Percentiles rank a stretch among this genome's conserved stretches.
Evolutionary conservation across 345 rosid species (phyloP).

Genomic region (Linum lewisii): DNA sequence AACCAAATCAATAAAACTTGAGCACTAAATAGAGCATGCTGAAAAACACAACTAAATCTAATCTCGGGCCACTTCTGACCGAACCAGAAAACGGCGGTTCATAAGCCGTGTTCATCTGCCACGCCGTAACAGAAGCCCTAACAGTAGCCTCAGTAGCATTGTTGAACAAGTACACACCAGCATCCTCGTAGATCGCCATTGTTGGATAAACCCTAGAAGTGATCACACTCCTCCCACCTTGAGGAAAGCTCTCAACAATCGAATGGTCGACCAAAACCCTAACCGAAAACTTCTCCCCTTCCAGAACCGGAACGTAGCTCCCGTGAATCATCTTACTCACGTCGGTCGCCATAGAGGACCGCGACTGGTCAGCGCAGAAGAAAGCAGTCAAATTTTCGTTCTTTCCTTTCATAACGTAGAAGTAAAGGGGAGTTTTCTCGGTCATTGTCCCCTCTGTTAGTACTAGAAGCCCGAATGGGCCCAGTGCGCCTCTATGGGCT

Average conservation of each 20-base stretch:
- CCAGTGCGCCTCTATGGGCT: slow-evolving; percentile 54
- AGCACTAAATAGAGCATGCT: too few species aligned
- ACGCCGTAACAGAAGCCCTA: slow-evolving; percentile 43
- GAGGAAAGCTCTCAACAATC: slow-evolving; percentile 66
- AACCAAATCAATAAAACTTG: not conserved
- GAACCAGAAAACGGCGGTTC: slow-evolving; percentile 31
- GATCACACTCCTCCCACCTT: slow-evolving; percentile 63
- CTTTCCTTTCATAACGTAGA: slow-evolving; percentile 50
- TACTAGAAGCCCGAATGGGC: slow-evolving; percentile 83
- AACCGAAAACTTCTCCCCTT: slow-evolving; percentile 59
- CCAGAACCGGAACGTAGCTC: slow-evolving; percentile 49
- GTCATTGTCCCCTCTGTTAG: slow-evolving; percentile 48
- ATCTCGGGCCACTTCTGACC: too few species aligned
- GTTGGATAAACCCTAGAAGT: slow-evolving; percentile 72
- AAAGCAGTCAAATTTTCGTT: slow-evolving; percentile 49
- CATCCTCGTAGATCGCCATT: slow-evolving; percentile 58
- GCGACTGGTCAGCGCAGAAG: slow-evolving; percentile 67
- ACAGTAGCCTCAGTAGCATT: slow-evolving; percentile 46
- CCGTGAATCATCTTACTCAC: slow-evolving; percentile 49
- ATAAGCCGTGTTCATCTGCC: slow-evolving; percentile 67
- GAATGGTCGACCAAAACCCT: slow-evolving; percentile 85
- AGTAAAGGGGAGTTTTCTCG: slow-evolving; percentile 84
- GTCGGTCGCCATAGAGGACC: slow-evolving; percentile 65
- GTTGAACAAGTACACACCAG: slow-evolving; percentile 64
- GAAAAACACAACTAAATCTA: too few species aligned